Base-by-base conservation (phyloP, 2,329 filamentous ascomycete species). In the Sarocladium kiliense region DNA sequence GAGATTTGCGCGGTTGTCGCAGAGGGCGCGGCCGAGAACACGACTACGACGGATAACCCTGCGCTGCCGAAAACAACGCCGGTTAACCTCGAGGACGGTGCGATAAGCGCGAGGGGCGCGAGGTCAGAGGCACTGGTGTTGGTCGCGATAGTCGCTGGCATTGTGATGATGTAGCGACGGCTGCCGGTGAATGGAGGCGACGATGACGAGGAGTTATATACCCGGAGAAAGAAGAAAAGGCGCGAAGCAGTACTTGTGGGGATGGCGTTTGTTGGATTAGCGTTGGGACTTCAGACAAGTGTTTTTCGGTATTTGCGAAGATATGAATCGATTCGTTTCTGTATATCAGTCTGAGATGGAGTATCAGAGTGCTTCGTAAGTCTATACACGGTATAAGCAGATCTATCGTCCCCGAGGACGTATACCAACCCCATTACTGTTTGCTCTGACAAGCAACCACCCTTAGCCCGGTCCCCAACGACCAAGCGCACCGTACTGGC, bases 401-500 rank as follows among this genome's bases (percentile, higher is more conserved):
- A 41, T 19, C 14, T 41, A n/a, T 41, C 14, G 14, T 41, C 37
- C 37, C 37, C n/a, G 7, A 41, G n/a, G 37, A 19, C 14, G 37
- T 16, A 16, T 9, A 16, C n/a, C 36, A 6, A n/a, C 12, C 36
- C n/a, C 36, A 16, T 39, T 39, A 39, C 36, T n/a, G 7, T 39
- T 6, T 9, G 7, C n/a, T 39, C 36, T 39, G 7, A 19, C 11
- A 19, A 39, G n/a, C n/a, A 9, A 5, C n/a, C n/a, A 16, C 19
- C 12, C 39, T 44, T 62, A 75, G 57, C 72, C 74, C 14, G 74
- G 65, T 3, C 72, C 70, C 54, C 81, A 83, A 26, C 65, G 70
- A 6, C 76, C 79, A 58, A 84, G 63, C 1, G 78, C 77, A 1
- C 79, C 79, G 16, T 77, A 64, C 56, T 75, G 72, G 2, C 79